Evolutionary conservation across 352 stramenopile genomes (phyloP).

Genomic region (Globisporangium iwayamae): DNA sequence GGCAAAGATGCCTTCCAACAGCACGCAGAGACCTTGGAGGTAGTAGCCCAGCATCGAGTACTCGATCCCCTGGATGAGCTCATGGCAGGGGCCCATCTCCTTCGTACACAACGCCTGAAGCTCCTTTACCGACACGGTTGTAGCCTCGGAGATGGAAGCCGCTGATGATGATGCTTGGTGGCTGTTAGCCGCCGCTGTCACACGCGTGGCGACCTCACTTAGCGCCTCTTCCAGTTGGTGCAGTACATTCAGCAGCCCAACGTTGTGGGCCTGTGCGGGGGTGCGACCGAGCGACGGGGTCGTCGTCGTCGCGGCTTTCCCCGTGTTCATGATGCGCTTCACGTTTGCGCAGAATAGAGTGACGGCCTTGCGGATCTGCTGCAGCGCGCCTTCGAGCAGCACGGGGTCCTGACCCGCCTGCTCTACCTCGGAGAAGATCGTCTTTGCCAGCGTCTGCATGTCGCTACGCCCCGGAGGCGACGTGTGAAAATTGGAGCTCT

Average conservation of each 20-base stretch:
- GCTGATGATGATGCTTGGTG: background rate
- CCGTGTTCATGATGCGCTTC: constrained; percentile 70
- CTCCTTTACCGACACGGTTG: constrained; percentile 27
- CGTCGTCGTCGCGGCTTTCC: constrained; percentile 41
- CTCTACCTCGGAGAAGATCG: constrained; percentile 70
- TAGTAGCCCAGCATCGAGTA: constrained; percentile 69
- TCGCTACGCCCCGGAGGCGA: constrained; percentile 77
- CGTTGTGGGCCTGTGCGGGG: constrained; percentile 73
- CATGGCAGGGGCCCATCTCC: constrained; percentile 41
- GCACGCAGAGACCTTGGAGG: constrained; percentile 50
- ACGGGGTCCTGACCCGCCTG: constrained; percentile 54
- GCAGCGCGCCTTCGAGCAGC: constrained; percentile 49
- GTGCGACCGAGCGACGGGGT: constrained; percentile 55
- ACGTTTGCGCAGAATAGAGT: constrained; percentile 68
- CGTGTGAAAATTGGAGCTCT: constrained; percentile 79
- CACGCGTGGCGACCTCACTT: constrained; percentile 45
- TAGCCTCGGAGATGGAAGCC: background rate
- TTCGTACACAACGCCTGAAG: constrained; percentile 33
- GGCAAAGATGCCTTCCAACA: constrained; percentile 60
- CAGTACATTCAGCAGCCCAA: constrained; percentile 63
- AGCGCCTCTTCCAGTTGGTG: constrained; percentile 64
- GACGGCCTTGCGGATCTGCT: constrained; percentile 61
- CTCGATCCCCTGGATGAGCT: constrained; percentile 51
- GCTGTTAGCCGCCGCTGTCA: constrained; percentile 19
- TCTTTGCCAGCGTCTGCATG: constrained; percentile 77